These are phyloP conservation scores for Dioscorea dumetorum DNA, from an alignment of 106 monocot species.

Conservation along the genomic window DNA sequence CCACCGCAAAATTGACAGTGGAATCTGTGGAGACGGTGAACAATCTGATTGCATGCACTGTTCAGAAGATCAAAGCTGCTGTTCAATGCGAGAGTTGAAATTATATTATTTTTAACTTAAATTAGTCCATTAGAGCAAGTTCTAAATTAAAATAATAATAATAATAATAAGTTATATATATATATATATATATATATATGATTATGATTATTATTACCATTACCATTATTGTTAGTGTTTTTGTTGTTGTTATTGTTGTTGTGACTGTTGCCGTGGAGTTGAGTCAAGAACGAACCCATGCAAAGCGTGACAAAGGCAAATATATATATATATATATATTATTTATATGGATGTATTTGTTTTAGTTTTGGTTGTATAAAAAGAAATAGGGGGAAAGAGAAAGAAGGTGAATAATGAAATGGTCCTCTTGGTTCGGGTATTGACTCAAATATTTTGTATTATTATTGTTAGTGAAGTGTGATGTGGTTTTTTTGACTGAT, in stretches of 20 bases:
- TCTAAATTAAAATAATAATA: not conserved
- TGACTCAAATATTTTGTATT: slow-evolving; percentile 27
- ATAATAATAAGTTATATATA: not conserved
- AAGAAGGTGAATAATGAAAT: not conserved
- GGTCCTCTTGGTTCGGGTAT: slow-evolving; percentile 86
- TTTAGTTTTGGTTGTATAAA: slow-evolving; percentile 18
- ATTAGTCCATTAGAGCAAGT: too few relatives aligned
- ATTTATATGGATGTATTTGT: slow-evolving; percentile 1
- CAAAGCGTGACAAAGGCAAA: too few relatives aligned
- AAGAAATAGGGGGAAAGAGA: not conserved
- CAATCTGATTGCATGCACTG: slow-evolving; percentile 75
- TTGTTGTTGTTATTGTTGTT: not conserved
- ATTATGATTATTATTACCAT: too few relatives aligned
- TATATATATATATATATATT: too few relatives aligned
- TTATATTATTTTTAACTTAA: too few relatives aligned
- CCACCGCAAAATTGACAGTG: slow-evolving; percentile 60
- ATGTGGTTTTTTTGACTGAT: too few relatives aligned
- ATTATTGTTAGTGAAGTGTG: too few relatives aligned
- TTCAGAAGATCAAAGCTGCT: slow-evolving; percentile 54
- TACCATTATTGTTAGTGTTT: too few relatives aligned
- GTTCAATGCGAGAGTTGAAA: not conserved
- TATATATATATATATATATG: too few relatives aligned
- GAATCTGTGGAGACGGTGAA: slow-evolving; percentile 85
- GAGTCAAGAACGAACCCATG: slow-evolving; percentile 38
- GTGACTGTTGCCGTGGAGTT: not conserved